Evolutionary conservation across 2,329 filamentous ascomycete species (phyloP).

Genomic region (Epichloe festucae): DNA sequence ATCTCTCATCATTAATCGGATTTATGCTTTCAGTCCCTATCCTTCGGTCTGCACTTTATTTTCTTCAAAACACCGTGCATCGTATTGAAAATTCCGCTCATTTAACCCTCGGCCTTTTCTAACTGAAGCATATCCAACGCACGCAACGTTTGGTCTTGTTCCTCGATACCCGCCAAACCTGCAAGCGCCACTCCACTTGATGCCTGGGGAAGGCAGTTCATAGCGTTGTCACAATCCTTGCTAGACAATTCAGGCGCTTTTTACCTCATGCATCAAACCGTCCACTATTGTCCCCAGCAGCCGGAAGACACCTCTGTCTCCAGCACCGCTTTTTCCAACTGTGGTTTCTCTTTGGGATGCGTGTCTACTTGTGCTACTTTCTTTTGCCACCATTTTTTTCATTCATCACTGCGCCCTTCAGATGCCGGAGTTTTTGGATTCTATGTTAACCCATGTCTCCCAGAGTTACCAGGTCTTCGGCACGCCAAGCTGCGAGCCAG

Average conservation of each 20-base stretch:
- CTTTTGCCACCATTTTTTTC: slow-evolving; percentile 8
- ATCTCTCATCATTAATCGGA: neutral
- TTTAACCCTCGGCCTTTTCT: neutral
- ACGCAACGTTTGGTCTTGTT: neutral
- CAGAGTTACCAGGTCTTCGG: slow-evolving; percentile 92
- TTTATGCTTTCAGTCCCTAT: neutral
- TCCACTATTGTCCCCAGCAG: slow-evolving; percentile 6
- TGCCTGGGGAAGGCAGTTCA: neutral
- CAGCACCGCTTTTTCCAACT: neutral
- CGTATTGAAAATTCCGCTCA: neutral
- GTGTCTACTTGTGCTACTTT: neutral
- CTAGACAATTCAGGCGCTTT: neutral
- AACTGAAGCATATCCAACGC: neutral
- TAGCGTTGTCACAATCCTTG: neutral
- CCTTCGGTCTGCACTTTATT: neutral
- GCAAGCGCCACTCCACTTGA: slow-evolving; percentile 2
- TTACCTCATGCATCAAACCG: slow-evolving; percentile 1
- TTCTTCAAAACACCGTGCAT: neutral
- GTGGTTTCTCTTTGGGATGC: neutral
- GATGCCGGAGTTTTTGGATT: slow-evolving; percentile 6
- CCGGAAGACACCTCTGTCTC: neutral
- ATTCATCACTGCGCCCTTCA: slow-evolving; percentile 17
- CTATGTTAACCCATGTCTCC: slow-evolving; percentile 66
- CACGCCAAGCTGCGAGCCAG: slow-evolving; percentile 69
- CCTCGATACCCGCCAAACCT: neutral